Percentiles rank a stretch among this genome's conserved stretches.
Conservation (phyloP, 83 land plant genomes). For the Thuja plicata region DNA sequence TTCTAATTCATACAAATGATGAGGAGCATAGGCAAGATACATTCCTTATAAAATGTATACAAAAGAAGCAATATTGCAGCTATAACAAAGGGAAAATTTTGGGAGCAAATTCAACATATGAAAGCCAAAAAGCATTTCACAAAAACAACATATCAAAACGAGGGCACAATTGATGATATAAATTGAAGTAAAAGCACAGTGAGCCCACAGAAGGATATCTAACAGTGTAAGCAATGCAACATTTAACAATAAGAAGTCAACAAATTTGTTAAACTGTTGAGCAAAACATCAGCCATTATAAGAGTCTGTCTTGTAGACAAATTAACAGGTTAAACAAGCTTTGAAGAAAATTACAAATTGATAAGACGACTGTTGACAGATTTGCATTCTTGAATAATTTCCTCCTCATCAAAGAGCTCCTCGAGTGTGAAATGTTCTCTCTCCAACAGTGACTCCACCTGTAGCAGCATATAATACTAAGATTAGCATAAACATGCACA, state of each 20-base stretch:
- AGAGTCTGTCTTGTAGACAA: not conserved
- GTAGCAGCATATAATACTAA: not conserved
- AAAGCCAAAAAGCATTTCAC: not conserved
- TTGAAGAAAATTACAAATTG: constrained; percentile 53
- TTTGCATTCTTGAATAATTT: constrained; percentile 90
- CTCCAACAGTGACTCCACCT: constrained; percentile 83
- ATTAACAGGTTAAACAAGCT: not conserved
- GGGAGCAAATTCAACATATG: not conserved
- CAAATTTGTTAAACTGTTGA: not conserved
- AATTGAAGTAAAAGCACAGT: not conserved
- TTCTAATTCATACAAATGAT: not conserved
- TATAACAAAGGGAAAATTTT: not conserved
- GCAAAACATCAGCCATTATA: not conserved
- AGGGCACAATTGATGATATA: not conserved
- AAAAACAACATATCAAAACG: not conserved
- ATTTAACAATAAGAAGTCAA: not conserved
- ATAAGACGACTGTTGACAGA: constrained; percentile 75
- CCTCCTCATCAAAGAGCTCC: constrained; percentile 90
- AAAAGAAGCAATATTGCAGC: not conserved
- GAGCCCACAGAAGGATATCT: not conserved
- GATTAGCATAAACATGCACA: not conserved
- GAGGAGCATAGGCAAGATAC: not conserved
- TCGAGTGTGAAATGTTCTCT: constrained; percentile 79
- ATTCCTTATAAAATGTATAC: not conserved
- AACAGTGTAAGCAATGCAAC: not conserved